Evolutionary conservation across 345 rosid species (phyloP).

Genomic region (Gossypium anomalum): DNA sequence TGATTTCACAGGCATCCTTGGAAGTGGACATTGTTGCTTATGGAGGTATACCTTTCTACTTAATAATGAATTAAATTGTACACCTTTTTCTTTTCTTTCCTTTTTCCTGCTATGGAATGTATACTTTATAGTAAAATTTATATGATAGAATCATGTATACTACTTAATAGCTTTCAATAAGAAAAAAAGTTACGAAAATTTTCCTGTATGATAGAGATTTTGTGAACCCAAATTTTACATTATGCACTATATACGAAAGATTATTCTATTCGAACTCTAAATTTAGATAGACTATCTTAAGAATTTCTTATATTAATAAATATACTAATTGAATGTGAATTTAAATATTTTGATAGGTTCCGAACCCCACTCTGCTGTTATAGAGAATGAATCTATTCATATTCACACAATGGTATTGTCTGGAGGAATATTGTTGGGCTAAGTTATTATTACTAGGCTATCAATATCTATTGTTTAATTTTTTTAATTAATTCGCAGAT

Average conservation of each 20-base stretch:
- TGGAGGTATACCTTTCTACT: constrained; percentile 57
- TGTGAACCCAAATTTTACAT: neutral
- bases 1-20: constrained; percentile 58
- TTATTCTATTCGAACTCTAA: too few species aligned
- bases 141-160: neutral
- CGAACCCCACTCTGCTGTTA: constrained; percentile 65
- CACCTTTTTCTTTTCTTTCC: neutral
- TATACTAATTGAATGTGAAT: constrained; percentile 5
- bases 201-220: neutral
- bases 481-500: constrained; percentile 24
- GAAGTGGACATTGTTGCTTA: constrained; percentile 86
- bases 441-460: neutral
- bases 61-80: neutral
- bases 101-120: neutral
- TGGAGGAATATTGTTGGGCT: neutral
- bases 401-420: constrained; percentile 70
- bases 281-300: neutral
- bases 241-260: neutral
- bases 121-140: neutral
- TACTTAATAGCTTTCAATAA: neutral
- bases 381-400: constrained; percentile 66
- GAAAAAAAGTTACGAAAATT: neutral
- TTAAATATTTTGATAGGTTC: constrained; percentile 50
- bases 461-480: neutral
- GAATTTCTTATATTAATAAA: neutral